Conservation (phyloP, 305 asterid genomes). For the Solanum hybrid region DNA sequence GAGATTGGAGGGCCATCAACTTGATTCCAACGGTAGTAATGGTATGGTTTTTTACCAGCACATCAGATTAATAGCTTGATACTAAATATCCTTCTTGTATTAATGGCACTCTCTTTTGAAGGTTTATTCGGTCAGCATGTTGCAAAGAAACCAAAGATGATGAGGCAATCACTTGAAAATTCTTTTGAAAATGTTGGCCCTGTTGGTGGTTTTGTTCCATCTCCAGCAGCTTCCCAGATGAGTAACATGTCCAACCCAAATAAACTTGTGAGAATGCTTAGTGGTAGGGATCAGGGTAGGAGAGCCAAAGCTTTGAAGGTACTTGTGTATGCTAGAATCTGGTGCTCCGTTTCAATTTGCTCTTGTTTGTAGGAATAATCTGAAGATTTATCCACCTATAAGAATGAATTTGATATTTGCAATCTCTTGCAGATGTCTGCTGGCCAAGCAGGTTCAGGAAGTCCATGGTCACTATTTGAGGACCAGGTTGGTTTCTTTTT, state of each 20-base stretch:
- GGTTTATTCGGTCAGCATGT: slow-evolving; percentile 65
- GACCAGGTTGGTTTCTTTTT: slow-evolving; percentile 57
- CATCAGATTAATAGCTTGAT: slow-evolving; percentile 3
- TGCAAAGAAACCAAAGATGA: slow-evolving; percentile 61
- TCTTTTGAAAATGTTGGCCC: slow-evolving; percentile 51
- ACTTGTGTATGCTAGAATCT: slow-evolving; percentile 6
- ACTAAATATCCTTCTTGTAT: slow-evolving; percentile 3
- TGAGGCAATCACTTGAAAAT: slow-evolving; percentile 53
- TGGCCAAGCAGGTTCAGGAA: slow-evolving; percentile 63
- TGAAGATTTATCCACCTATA: neutral
- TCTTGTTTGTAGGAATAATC: neutral
- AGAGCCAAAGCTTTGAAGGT: slow-evolving; percentile 66
- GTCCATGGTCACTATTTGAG: slow-evolving; percentile 81
- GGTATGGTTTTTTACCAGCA: slow-evolving; percentile 30
- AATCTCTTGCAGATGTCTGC: slow-evolving; percentile 37
- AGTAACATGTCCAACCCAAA: slow-evolving; percentile 70
- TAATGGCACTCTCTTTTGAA: slow-evolving; percentile 25
- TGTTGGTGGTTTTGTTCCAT: slow-evolving; percentile 50
- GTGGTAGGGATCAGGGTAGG: slow-evolving; percentile 69
- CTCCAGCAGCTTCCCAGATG: slow-evolving; percentile 77
- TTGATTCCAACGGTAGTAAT: slow-evolving; percentile 58
- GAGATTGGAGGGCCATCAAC: slow-evolving; percentile 54
- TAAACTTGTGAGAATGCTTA: slow-evolving; percentile 54
- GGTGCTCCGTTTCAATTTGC: slow-evolving; percentile 3
- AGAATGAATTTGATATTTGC: neutral